Evolutionary conservation across 202 grass and related monocot genomes (phyloP).

Genomic region (Eragrostis tef): DNA sequence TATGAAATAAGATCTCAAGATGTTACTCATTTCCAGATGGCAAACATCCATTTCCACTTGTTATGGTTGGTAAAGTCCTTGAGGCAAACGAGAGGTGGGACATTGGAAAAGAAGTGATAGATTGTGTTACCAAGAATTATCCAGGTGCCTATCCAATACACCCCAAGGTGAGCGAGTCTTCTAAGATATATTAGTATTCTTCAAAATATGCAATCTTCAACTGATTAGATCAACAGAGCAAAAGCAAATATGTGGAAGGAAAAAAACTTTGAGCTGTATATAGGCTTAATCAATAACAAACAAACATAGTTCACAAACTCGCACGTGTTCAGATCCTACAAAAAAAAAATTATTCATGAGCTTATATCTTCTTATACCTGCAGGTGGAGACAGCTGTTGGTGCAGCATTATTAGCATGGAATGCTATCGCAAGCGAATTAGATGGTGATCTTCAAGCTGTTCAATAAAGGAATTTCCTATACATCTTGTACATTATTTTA

Average conservation of each 20-base stretch:
- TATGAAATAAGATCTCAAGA: conserved; percentile 18
- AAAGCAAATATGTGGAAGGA: conserved; percentile 9
- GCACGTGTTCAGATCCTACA: background rate
- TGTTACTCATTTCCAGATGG: conserved; percentile 56
- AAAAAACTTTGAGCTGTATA: background rate
- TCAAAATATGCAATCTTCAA: conserved; percentile 22
- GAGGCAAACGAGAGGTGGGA: conserved; percentile 77
- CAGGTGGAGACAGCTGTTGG: conserved; percentile 85
- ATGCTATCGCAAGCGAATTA: conserved; percentile 57
- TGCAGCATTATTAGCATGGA: conserved; percentile 72
- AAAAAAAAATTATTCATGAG: conserved; percentile 21
- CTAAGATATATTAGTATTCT: conserved; percentile 24
- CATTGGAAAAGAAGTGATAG: conserved; percentile 80
- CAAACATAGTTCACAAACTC: conserved; percentile 9
- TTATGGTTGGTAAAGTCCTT: conserved; percentile 79
- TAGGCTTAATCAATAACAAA: conserved; percentile 1
- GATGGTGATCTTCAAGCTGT: conserved; percentile 36
- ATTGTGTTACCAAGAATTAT: conserved; percentile 61
- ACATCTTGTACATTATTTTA: conserved; percentile 50
- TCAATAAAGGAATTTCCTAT: background rate
- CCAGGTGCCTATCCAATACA: conserved; percentile 73
- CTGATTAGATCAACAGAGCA: background rate
- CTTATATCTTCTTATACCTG: conserved; percentile 42
- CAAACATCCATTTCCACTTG: conserved; percentile 64
- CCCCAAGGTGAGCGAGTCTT: conserved; percentile 55